These are phyloP conservation scores for Paraconiothyrium brasiliense DNA, from an alignment of 2,329 filamentous ascomycete genomes.

Conservation along the genomic window DNA sequence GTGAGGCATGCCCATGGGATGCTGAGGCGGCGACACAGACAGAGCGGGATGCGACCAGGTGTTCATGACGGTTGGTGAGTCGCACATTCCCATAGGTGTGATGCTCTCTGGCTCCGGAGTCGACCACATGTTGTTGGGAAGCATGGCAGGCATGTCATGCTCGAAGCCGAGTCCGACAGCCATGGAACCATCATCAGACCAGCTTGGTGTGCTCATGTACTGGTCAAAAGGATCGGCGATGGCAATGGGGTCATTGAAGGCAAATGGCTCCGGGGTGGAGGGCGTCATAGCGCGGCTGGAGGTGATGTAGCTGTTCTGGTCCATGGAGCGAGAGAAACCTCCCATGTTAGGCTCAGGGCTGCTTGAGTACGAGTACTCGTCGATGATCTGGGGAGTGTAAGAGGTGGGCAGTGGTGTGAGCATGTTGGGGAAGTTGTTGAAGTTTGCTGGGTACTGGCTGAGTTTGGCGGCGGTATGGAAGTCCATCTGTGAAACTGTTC, in stretches of 20 bases:
- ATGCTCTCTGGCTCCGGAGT: constrained; percentile 27
- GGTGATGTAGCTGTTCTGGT: constrained; percentile 28
- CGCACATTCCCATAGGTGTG: constrained; percentile 28
- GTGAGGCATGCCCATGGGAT: constrained; percentile 24
- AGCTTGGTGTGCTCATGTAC: constrained; percentile 33
- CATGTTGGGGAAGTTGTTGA: constrained; percentile 32
- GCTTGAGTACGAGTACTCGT: constrained; percentile 36
- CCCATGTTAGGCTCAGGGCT: constrained; percentile 35
- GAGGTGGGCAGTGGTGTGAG: constrained; percentile 41
- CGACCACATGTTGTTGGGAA: constrained; percentile 35
- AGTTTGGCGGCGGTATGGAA: constrained; percentile 39
- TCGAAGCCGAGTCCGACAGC: constrained; percentile 37
- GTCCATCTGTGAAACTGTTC: constrained; percentile 40
- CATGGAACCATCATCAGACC: constrained; percentile 35
- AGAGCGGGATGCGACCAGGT: constrained; percentile 29
- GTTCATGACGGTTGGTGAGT: constrained; percentile 28
- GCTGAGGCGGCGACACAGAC: constrained; percentile 30
- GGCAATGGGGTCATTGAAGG: constrained; percentile 33
- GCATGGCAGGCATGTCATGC: constrained; percentile 29
- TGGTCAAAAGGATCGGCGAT: constrained; percentile 31
- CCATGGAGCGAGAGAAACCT: constrained; percentile 27
- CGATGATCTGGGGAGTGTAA: constrained; percentile 33
- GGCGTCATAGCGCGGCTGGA: constrained; percentile 38
- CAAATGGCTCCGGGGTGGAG: constrained; percentile 42
- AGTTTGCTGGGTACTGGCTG: constrained; percentile 32